Conservation (phyloP, 768 basidiomycete genomes). For the Leucocoprinus leucothites region DNA sequence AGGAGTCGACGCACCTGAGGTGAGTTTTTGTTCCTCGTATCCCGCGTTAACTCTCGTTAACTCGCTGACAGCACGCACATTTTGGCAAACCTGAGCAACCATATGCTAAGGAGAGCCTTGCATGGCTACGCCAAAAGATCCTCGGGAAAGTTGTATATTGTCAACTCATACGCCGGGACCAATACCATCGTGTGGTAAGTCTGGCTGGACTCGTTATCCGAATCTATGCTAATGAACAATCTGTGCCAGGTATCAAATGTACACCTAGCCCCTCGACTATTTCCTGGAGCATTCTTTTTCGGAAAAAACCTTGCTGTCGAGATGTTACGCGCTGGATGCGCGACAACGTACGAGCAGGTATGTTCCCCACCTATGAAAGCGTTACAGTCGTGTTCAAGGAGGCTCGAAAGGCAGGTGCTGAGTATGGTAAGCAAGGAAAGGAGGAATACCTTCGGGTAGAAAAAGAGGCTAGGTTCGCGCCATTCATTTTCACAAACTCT, state of each 20-base stretch:
- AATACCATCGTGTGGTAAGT: conserved; percentile 79
- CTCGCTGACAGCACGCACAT: conserved; percentile 58
- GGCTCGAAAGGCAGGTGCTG: conserved; percentile 53
- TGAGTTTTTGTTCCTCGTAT: conserved; percentile 21
- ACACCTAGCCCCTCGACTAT: conserved; percentile 45
- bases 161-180: conserved; percentile 74
- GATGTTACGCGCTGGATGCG: conserved; percentile 82
- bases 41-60: not conserved
- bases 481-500: not conserved
- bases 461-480: conserved; percentile 56
- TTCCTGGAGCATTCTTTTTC: conserved; percentile 46
- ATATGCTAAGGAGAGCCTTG: conserved; percentile 67
- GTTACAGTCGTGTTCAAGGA: not conserved
- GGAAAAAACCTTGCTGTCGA: conserved; percentile 57
- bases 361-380: not conserved
- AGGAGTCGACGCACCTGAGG: conserved; percentile 93
- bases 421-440: conserved; percentile 70
- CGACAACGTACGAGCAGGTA: conserved; percentile 67
- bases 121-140: conserved; percentile 62
- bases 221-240: not conserved
- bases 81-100: conserved; percentile 83
- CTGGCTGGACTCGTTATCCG: not conserved
- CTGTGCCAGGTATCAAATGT: conserved; percentile 63
- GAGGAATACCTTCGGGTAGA: conserved; percentile 63
- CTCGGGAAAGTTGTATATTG: conserved; percentile 62